Evolutionary conservation across 2,329 filamentous ascomycete genomes (phyloP).

Genomic region (Colletotrichum liaoningense): DNA sequence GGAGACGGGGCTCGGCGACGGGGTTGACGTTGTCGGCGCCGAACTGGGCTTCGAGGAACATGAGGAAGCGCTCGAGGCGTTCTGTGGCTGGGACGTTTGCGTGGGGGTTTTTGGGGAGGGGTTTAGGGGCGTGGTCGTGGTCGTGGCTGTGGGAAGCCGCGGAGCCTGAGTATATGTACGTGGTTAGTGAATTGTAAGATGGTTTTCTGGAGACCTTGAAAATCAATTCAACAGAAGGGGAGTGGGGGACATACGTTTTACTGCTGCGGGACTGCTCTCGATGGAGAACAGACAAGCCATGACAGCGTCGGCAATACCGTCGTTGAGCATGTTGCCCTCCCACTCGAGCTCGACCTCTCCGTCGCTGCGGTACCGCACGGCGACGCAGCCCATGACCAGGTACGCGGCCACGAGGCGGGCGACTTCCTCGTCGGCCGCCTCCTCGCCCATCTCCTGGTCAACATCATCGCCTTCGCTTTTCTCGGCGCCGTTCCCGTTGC

Average conservation of each 20-base stretch:
- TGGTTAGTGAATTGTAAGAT: constrained; percentile 38
- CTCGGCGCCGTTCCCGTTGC: constrained; percentile 49
- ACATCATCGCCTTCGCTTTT: constrained; percentile 36
- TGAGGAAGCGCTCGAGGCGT: constrained; percentile 85
- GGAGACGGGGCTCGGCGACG: constrained; percentile 73
- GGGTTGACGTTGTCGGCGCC: constrained; percentile 84
- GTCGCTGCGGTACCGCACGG: constrained; percentile 79
- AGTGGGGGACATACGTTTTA: constrained; percentile 66
- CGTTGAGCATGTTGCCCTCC: constrained; percentile 98
- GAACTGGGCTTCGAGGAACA: constrained; percentile 98
- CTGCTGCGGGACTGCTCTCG: constrained; percentile 93
- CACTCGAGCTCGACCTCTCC: constrained; percentile 93
- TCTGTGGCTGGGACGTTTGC: constrained; percentile 78
- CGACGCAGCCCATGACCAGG: constrained; percentile 90
- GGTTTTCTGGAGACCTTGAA: background rate
- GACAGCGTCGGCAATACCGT: constrained; percentile 96
- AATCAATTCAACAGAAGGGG: no score
- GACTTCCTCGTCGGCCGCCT: constrained; percentile 74
- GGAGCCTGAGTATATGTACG: constrained; percentile 59
- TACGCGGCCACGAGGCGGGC: constrained; percentile 66
- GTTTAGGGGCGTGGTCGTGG: constrained; percentile 40
- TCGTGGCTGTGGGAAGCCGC: constrained; percentile 61
- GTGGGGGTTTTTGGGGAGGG: constrained; percentile 74
- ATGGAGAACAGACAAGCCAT: constrained; percentile 93
- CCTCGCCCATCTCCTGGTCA: constrained; percentile 42